phyloP scores from a whole-genome alignment of 306 rosid genomes.

The Ziziphus jujuba region DNA sequence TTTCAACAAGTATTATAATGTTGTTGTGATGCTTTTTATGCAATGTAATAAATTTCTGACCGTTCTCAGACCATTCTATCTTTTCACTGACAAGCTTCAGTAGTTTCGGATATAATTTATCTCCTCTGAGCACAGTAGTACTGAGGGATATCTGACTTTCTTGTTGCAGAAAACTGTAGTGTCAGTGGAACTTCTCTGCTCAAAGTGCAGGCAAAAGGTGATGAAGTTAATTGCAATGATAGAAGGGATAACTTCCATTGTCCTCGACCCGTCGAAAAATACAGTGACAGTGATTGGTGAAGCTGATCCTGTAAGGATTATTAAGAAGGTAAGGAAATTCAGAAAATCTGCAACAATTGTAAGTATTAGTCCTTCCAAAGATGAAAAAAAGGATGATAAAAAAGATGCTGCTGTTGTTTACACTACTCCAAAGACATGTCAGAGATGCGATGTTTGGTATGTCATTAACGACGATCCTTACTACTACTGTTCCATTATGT shows the following conservation, averaged over 20 bases:
- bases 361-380: slow-evolving; percentile 42
- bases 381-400: slow-evolving; percentile 48
- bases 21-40: slow-evolving; percentile 16
- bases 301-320: slow-evolving; percentile 54
- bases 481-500: slow-evolving; percentile 47
- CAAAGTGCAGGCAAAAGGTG: slow-evolving; percentile 52
- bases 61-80: slow-evolving; percentile 13
- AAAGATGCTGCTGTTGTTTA: slow-evolving; percentile 15
- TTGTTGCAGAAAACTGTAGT: slow-evolving; percentile 60
- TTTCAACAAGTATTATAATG: not conserved
- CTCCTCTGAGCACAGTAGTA: slow-evolving; percentile 10
- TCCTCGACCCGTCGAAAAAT: slow-evolving; percentile 42
- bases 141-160: slow-evolving; percentile 13
- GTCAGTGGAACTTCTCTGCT: slow-evolving; percentile 50
- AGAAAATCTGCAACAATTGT: slow-evolving; percentile 38
- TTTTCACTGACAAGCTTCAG: slow-evolving; percentile 36
- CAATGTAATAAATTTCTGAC: slow-evolving; percentile 30
- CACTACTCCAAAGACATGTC: slow-evolving; percentile 30
- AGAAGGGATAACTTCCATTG: slow-evolving; percentile 47
- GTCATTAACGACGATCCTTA: slow-evolving; percentile 41
- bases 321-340: slow-evolving; percentile 54
- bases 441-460: slow-evolving; percentile 52
- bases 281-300: slow-evolving; percentile 54
- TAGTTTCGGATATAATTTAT: slow-evolving; percentile 22
- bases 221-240: slow-evolving; percentile 49